Percentiles rank a stretch among this genome's conserved stretches.
phyloP scores from a whole-genome alignment of 768 basidiomycete genomes.

The Filobasidium wieringae region DNA sequence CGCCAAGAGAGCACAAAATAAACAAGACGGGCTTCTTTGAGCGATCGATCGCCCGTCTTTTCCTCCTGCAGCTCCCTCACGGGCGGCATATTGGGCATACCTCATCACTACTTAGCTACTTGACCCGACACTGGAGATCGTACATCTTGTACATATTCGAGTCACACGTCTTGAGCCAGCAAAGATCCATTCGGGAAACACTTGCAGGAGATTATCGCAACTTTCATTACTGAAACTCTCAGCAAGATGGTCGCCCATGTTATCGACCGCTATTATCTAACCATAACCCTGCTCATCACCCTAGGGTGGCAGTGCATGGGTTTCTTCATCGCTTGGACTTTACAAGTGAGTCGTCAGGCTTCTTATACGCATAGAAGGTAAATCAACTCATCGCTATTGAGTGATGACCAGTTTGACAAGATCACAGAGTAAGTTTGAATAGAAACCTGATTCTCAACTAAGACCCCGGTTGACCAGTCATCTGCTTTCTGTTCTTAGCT shows the following conservation, averaged over 20 bases:
- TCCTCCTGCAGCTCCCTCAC: no score
- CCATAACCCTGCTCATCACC: slow-evolving; percentile 30
- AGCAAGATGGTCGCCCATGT: slow-evolving; percentile 9
- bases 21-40: no score
- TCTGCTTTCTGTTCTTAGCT: slow-evolving; percentile 46
- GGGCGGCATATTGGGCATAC: no score
- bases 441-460: neutral
- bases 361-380: no score
- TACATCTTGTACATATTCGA: neutral
- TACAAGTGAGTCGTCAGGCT: slow-evolving; percentile 41
- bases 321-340: slow-evolving; percentile 56
- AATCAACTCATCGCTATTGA: no score
- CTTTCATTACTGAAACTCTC: neutral
- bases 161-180: neutral
- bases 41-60: no score
- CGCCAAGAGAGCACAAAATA: no score
- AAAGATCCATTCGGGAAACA: neutral
- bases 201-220: neutral
- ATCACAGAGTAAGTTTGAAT: slow-evolving; percentile 54
- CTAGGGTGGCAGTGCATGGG: slow-evolving; percentile 49
- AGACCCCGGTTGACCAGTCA: neutral
- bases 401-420: slow-evolving; percentile 51
- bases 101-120: no score
- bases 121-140: neutral
- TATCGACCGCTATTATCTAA: slow-evolving; percentile 29